Conservation (phyloP, 2,329 filamentous ascomycete species). For the Cladobotryum protrusum region DNA sequence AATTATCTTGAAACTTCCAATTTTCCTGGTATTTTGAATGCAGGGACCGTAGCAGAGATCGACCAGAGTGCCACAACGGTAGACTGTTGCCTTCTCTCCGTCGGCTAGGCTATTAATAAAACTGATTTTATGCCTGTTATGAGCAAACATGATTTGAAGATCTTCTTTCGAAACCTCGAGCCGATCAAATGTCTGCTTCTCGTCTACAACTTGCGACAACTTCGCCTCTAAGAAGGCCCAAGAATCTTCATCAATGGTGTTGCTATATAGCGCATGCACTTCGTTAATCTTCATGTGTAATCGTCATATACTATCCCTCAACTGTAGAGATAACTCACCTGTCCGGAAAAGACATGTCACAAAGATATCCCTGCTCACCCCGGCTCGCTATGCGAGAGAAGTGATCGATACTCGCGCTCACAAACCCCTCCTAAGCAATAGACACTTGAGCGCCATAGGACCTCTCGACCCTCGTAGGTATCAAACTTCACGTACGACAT, state of each 20-base stretch:
- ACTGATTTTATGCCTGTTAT: slow-evolving; percentile 97
- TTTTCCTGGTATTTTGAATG: slow-evolving; percentile 82
- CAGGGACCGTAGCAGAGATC: slow-evolving; percentile 94
- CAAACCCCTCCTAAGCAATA: no score
- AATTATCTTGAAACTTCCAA: slow-evolving; percentile 92
- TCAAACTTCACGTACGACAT: slow-evolving; percentile 83
- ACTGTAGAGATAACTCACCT: slow-evolving; percentile 32
- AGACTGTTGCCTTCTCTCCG: slow-evolving; percentile 87
- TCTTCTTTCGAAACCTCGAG: slow-evolving; percentile 84
- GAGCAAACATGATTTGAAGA: slow-evolving; percentile 87
- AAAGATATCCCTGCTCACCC: no score
- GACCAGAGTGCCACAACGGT: slow-evolving; percentile 87
- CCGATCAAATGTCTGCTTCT: slow-evolving; percentile 92
- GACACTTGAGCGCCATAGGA: no score
- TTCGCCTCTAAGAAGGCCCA: no score
- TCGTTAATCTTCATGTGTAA: slow-evolving; percentile 85
- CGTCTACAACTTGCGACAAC: slow-evolving; percentile 39
- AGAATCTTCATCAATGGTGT: slow-evolving; percentile 39
- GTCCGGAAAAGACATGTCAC: no score
- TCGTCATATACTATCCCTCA: slow-evolving; percentile 64
- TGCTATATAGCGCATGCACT: slow-evolving; percentile 69
- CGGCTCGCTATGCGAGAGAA: no score
- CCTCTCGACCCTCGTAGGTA: slow-evolving; percentile 24
- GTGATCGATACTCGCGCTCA: no score
- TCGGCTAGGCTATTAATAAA: slow-evolving; percentile 77